Evolutionary conservation across 176 grass and related monocot species (phyloP).

Genomic region (Lolium rigidum): DNA sequence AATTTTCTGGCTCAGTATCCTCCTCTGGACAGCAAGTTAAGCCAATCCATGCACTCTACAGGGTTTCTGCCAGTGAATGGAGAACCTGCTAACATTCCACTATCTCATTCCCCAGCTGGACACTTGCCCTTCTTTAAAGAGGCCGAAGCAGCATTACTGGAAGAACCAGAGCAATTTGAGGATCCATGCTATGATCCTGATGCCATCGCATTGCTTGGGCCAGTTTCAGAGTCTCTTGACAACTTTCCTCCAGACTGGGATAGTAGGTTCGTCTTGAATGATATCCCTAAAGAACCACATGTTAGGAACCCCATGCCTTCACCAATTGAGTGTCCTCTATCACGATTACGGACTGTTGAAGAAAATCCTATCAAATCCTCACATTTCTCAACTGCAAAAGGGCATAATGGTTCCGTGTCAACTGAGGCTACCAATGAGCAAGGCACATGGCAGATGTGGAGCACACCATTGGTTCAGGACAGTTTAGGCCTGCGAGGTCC

Average conservation of each 20-base stretch:
- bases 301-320: constrained; percentile 64
- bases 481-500: constrained; percentile 70
- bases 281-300: constrained; percentile 52
- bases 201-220: constrained; percentile 74
- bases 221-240: constrained; percentile 79
- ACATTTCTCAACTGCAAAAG: constrained; percentile 40
- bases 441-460: constrained; percentile 92
- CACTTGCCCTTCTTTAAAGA: constrained; percentile 60
- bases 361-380: constrained; percentile 48
- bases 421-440: constrained; percentile 62
- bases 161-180: constrained; percentile 90
- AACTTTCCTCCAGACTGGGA: constrained; percentile 64
- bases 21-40: constrained; percentile 56
- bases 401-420: constrained; percentile 44
- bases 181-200: constrained; percentile 90
- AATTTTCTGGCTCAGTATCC: constrained; percentile 52
- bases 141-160: constrained; percentile 43
- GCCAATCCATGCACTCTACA: constrained; percentile 50
- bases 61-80: constrained; percentile 49
- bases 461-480: constrained; percentile 77
- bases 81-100: constrained; percentile 20
- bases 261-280: constrained; percentile 57
- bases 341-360: constrained; percentile 58
- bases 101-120: constrained; percentile 56
- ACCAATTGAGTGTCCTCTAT: constrained; percentile 83